These are phyloP conservation scores for Kappamyces sp. DNA, from an alignment of 192 early-diverging fungal genomes.

Conservation along the genomic window DNA sequence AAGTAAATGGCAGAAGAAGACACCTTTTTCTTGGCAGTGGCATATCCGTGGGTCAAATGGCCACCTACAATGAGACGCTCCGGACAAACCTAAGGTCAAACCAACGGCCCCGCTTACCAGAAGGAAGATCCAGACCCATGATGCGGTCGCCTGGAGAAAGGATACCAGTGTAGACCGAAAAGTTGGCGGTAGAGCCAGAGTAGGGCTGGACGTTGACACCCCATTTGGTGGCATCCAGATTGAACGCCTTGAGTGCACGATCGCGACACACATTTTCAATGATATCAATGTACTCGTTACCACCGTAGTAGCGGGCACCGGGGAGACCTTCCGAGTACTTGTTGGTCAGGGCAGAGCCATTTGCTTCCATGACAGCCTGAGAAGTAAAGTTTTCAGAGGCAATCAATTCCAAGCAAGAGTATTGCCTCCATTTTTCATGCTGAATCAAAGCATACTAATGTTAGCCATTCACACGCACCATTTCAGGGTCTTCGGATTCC, in stretches of 20 bases:
- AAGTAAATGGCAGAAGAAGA: constrained; percentile 99
- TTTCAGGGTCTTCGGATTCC: constrained; percentile 84
- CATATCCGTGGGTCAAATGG: constrained; percentile 95
- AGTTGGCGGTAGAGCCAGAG: constrained; percentile 99
- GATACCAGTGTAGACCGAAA: constrained; percentile 92
- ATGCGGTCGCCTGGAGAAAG: constrained; percentile 95
- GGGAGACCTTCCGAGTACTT: constrained; percentile 99
- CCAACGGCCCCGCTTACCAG: constrained; percentile 75
- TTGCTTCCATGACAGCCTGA: constrained; percentile 99
- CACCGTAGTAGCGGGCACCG: constrained; percentile 98
- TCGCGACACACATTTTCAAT: constrained; percentile 93
- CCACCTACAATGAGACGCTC: background rate
- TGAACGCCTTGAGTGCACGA: constrained; percentile 91
- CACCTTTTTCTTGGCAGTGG: constrained; percentile 99
- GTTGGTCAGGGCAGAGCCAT: constrained; percentile 98
- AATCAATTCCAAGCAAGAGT: constrained; percentile 95
- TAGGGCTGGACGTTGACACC: constrained; percentile 99
- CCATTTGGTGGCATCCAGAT: constrained; percentile 83
- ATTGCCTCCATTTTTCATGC: constrained; percentile 97
- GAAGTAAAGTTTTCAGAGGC: constrained; percentile 99
- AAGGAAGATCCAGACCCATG: constrained; percentile 99
- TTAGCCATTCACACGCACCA: constrained; percentile 23
- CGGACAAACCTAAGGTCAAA: background rate
- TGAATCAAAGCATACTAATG: constrained; percentile 74
- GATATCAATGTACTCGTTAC: constrained; percentile 96